Evolutionary conservation across 208 protist genomes (phyloP).

Genomic region (Acanthamoeba castellanii): DNA sequence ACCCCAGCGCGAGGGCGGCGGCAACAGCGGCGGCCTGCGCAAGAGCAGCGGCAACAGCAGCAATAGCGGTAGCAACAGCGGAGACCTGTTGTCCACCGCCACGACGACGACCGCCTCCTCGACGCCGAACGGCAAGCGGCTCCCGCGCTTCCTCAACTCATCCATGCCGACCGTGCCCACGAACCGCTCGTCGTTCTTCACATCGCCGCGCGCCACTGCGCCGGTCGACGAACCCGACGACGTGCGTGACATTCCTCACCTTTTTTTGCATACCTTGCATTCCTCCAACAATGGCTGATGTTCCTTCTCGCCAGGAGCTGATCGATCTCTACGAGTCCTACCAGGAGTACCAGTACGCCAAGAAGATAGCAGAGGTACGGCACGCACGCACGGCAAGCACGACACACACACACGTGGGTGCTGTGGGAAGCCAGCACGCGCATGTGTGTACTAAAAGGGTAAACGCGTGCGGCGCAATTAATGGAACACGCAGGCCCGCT

Average conservation of each 20-base stretch:
- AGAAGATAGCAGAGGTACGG: background rate
- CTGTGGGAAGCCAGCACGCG: no score
- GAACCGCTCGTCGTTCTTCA: background rate
- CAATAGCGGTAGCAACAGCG: background rate
- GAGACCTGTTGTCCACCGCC: background rate
- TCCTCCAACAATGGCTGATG: background rate
- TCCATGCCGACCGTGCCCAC: background rate
- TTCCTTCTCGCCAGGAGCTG: background rate
- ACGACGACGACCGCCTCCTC: background rate
- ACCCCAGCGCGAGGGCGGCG: no score
- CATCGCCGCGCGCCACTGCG: background rate
- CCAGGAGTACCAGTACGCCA: background rate
- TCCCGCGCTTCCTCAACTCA: background rate
- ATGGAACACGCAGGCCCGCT: background rate
- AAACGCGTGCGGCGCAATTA: background rate
- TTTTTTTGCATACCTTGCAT: background rate
- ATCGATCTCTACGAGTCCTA: constrained; percentile 6
- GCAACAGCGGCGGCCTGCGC: background rate
- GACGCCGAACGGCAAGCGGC: background rate
- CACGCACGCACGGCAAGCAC: no score
- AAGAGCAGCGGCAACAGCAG: constrained; percentile 19
- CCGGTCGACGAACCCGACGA: background rate
- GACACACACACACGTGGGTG: no score
- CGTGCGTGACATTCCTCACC: background rate
- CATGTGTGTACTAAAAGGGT: no score